Evolutionary conservation across 495 filamentous ascomycete species (phyloP).

Genomic region (Xylaria palmicola): DNA sequence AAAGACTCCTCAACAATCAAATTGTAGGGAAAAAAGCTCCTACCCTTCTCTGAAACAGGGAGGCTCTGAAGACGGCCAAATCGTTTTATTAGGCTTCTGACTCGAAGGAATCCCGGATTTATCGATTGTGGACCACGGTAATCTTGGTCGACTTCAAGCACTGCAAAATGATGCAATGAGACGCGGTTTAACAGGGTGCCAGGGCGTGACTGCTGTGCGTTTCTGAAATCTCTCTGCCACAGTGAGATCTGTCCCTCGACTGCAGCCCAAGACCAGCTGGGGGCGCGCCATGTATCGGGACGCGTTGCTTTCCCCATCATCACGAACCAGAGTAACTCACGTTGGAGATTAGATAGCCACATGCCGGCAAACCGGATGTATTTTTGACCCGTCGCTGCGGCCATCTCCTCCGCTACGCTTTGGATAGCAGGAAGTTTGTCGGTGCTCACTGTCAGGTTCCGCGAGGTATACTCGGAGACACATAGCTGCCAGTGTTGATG

Average conservation of each 20-base stretch:
- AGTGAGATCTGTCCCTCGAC: slow-evolving; percentile 7
- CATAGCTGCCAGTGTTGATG: slow-evolving; percentile 11
- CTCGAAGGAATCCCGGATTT: background rate
- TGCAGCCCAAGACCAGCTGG: slow-evolving; percentile 22
- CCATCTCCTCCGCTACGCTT: slow-evolving; percentile 19
- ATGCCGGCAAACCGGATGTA: slow-evolving; percentile 17
- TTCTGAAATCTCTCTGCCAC: slow-evolving; percentile 5
- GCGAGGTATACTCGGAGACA: slow-evolving; percentile 13
- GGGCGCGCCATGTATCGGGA: slow-evolving; percentile 11
- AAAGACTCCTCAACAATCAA: background rate
- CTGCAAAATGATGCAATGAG: background rate
- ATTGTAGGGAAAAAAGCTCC: background rate
- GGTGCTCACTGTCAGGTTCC: slow-evolving; percentile 7
- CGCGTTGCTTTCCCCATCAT: background rate
- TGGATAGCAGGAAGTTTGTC: slow-evolving; percentile 23
- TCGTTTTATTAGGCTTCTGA: background rate
- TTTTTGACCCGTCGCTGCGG: background rate
- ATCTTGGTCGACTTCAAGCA: background rate
- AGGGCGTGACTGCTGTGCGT: background rate
- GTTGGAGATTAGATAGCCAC: slow-evolving; percentile 9
- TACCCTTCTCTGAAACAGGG: background rate
- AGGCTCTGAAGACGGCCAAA: background rate
- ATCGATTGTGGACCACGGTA: background rate
- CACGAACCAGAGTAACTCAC: slow-evolving; percentile 16
- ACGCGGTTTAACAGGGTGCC: background rate